A percentile compares a stretch with the other conserved stretches of the same genome.
Evolutionary conservation across 73 alveolate species (phyloP).

Genomic region (Tetrahymena elliotti): DNA sequence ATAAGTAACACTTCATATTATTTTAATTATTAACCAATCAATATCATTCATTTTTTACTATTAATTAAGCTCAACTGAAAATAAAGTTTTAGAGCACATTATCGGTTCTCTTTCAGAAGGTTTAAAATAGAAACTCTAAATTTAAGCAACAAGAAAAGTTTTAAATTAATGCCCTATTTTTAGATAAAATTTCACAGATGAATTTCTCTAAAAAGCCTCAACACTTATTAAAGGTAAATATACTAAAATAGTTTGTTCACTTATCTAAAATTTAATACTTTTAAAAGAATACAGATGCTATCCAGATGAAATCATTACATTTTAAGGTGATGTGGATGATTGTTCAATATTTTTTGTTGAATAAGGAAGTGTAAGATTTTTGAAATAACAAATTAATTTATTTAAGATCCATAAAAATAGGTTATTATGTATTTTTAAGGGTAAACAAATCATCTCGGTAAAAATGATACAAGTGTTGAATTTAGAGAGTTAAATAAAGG

Average conservation of each 20-base stretch:
- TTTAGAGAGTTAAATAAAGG: neutral
- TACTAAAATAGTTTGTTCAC: neutral
- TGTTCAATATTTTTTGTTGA: neutral
- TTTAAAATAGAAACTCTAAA: neutral
- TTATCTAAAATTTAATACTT: neutral
- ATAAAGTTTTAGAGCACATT: neutral
- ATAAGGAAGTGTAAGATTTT: neutral
- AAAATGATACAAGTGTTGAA: neutral
- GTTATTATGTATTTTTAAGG: neutral
- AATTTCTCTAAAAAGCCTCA: neutral
- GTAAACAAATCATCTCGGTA: neutral
- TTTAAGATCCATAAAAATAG: neutral
- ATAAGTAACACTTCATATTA: neutral
- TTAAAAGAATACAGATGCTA: neutral
- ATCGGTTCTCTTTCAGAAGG: neutral
- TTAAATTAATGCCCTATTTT: neutral
- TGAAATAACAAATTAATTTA: too few relatives aligned
- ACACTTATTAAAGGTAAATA: neutral
- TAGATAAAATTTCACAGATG: neutral
- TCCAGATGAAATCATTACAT: neutral
- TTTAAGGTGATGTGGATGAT: neutral
- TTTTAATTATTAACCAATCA: too few relatives aligned
- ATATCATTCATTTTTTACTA: too few relatives aligned
- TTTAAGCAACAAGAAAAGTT: neutral
- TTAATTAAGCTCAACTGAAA: neutral